Conservation (phyloP, 768 basidiomycete genomes). For the Leccinum sublutescens region DNA sequence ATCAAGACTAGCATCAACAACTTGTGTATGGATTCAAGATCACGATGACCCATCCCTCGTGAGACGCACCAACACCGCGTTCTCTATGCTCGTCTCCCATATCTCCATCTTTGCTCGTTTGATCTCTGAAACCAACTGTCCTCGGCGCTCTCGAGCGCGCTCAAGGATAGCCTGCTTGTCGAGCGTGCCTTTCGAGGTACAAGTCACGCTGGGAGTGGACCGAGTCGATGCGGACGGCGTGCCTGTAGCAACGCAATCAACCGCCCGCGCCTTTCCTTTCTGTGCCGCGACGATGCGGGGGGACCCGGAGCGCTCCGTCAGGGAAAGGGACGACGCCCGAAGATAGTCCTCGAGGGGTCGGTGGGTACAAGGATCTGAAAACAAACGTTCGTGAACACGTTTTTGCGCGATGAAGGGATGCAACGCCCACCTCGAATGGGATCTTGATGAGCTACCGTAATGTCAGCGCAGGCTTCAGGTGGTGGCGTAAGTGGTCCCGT, state of each 20-base stretch:
- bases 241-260: neutral
- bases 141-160: slow-evolving; percentile 53
- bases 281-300: neutral
- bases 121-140: slow-evolving; percentile 52
- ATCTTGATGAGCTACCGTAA: slow-evolving; percentile 1
- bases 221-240: neutral
- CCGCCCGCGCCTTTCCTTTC: slow-evolving; percentile 21
- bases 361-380: slow-evolving; percentile 5
- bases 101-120: slow-evolving; percentile 61
- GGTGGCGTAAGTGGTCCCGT: slow-evolving; percentile 27
- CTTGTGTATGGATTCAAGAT: neutral
- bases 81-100: slow-evolving; percentile 74
- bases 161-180: slow-evolving; percentile 47
- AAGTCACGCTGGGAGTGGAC: neutral
- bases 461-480: slow-evolving; percentile 17
- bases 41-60: slow-evolving; percentile 29
- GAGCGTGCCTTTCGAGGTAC: slow-evolving; percentile 4
- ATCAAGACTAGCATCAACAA: neutral
- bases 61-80: slow-evolving; percentile 57
- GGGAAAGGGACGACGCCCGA: neutral
- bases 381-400: slow-evolving; percentile 3
- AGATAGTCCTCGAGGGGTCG: slow-evolving; percentile 5
- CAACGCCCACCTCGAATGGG: slow-evolving; percentile 9
- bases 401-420: neutral
- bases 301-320: neutral